Conservation (phyloP, 257 asterid genomes). For the Verbena officinalis region DNA sequence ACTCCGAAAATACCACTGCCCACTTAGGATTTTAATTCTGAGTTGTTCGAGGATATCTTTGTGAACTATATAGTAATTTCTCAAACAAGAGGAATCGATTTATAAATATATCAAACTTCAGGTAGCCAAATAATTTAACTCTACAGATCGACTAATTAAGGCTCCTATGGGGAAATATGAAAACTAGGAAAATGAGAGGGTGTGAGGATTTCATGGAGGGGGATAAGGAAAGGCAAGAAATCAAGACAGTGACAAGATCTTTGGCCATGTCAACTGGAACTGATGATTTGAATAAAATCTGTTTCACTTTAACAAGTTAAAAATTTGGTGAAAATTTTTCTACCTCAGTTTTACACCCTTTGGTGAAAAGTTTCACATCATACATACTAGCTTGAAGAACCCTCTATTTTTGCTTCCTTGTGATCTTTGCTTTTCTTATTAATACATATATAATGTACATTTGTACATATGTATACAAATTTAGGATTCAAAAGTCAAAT, state of each 20-base stretch:
- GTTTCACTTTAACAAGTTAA: slow-evolving; percentile 22
- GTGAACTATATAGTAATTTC: too few species aligned
- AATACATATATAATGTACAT: background rate
- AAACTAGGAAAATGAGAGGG: slow-evolving; percentile 12
- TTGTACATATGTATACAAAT: background rate
- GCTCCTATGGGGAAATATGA: slow-evolving; percentile 25
- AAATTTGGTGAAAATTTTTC: slow-evolving; percentile 30
- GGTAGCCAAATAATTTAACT: too few species aligned
- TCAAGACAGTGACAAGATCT: slow-evolving; percentile 42
- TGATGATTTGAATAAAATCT: slow-evolving; percentile 31
- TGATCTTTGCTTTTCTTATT: background rate
- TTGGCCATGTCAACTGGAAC: slow-evolving; percentile 29
- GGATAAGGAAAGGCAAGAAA: slow-evolving; percentile 35
- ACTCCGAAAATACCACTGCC: too few species aligned
- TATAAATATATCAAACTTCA: too few species aligned
- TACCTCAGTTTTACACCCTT: slow-evolving; percentile 42
- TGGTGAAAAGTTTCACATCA: slow-evolving; percentile 56
- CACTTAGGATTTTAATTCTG: too few species aligned
- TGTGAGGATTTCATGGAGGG: slow-evolving; percentile 23
- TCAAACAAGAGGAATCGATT: too few species aligned
- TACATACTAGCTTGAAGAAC: slow-evolving; percentile 9
- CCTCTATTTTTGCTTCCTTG: slow-evolving; percentile 23
- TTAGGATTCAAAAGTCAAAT: slow-evolving; percentile 33
- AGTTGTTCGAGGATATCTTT: too few species aligned
- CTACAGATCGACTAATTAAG: too few species aligned